Conservation (phyloP, 202 grass and related monocot genomes). For the Miscanthus sacchariflorus region DNA sequence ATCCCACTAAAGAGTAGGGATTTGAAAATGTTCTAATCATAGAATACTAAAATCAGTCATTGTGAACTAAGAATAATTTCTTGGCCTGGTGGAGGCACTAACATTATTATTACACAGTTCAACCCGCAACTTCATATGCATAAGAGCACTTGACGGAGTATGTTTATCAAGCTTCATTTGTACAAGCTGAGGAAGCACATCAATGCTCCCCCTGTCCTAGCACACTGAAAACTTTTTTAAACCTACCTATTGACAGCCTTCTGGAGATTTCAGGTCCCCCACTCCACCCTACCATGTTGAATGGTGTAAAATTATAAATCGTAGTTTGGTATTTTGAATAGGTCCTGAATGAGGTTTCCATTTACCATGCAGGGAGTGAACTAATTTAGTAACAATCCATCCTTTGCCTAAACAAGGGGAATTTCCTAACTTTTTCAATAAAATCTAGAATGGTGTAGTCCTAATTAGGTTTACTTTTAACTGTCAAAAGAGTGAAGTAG, state of each 20-base stretch:
- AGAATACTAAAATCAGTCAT: background rate
- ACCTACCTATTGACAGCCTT: background rate
- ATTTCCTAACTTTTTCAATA: background rate
- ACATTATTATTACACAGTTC: background rate
- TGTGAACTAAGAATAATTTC: background rate
- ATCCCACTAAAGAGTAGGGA: background rate
- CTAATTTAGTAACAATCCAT: background rate
- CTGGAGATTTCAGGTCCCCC: background rate
- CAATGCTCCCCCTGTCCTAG: background rate
- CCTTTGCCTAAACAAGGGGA: background rate
- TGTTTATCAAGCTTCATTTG: background rate
- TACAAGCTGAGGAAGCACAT: background rate
- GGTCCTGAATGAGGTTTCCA: background rate
- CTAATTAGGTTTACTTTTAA: background rate
- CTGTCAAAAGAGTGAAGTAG: background rate
- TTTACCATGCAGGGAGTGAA: background rate
- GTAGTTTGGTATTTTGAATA: conserved; percentile 10
- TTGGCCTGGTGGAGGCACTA: background rate
- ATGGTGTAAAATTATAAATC: background rate
- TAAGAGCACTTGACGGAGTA: background rate
- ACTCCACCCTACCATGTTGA: background rate
- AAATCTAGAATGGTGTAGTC: background rate
- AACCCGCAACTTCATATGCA: background rate
- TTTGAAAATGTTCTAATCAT: background rate
- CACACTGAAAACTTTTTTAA: background rate